Conservation (phyloP, 805 yeast species). For the Lachancea quebecensis region DNA sequence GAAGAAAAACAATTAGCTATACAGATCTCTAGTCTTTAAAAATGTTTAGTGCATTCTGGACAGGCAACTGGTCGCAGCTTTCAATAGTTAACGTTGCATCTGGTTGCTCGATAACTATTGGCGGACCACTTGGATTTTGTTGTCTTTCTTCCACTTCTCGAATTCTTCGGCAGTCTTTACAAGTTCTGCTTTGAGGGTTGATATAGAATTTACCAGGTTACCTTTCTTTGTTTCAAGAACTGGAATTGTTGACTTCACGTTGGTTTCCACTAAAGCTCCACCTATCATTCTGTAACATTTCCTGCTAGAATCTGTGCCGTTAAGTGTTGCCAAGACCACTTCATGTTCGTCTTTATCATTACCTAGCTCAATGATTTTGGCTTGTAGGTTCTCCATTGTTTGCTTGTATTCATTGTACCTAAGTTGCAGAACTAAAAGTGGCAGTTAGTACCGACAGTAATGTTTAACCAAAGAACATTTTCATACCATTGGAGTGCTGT, state of each 20-base stretch:
- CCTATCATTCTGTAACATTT: constrained; percentile 92
- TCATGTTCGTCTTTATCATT: constrained; percentile 43
- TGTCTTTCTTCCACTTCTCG: constrained; percentile 32
- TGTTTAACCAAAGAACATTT: background rate
- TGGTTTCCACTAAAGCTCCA: constrained; percentile 79
- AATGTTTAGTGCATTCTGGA: too few species aligned
- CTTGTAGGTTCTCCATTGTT: constrained; percentile 39
- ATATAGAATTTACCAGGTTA: constrained; percentile 34
- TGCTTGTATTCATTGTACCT: constrained; percentile 48
- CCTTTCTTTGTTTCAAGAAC: constrained; percentile 49
- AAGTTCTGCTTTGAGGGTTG: constrained; percentile 27
- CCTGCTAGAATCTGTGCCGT: constrained; percentile 49
- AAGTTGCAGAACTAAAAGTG: constrained; percentile 35
- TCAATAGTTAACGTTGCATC: too few species aligned
- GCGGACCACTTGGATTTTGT: constrained; percentile 30
- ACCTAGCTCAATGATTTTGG: constrained; percentile 43
- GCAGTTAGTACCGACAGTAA: constrained; percentile 1
- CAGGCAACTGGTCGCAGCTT: too few species aligned
- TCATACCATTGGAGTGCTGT: constrained; percentile 9
- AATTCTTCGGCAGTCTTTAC: constrained; percentile 26
- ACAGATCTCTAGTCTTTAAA: too few species aligned
- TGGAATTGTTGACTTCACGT: constrained; percentile 68
- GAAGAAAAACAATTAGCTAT: constrained; percentile 2
- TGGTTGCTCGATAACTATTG: constrained; percentile 12
- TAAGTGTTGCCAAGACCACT: constrained; percentile 54